Evolutionary conservation across 441 rosid genomes (phyloP), one percentile per base, ranked within the genome.

Genomic region (Mallotus repandus): DNA sequence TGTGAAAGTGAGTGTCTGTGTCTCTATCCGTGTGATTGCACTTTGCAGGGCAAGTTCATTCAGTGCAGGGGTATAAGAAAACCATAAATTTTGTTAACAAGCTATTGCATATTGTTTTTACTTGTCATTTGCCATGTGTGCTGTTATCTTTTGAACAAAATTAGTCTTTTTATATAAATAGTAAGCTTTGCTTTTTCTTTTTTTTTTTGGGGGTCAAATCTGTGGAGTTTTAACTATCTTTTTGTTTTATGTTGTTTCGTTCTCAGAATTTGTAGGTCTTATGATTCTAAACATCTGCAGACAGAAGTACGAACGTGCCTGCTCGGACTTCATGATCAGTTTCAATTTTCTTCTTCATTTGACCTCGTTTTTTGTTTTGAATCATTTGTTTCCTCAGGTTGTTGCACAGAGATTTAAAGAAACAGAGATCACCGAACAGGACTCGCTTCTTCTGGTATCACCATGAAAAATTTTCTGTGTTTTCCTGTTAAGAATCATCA

Each of bases 241-340:
- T 12, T 22, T 22, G 52, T 66, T 61, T 25, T 2, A 35, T 43
- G 76, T 21, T 46, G 7, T 68, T 76, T 56, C 18, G 22, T 61
- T 48, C 16, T 22, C 2, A 13, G 43, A 41, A 4, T 5, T 13
- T 38, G 41, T 74, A 59, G 32, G 62, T 56, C 54, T 63, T 49
- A 38, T 38, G 41, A 38, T 68, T 50, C n/a, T 11, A 50, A 29
- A 25, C 56, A 76, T 80, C 76, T 71, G 29, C 70, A 8, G 59
- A 73, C 84, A 84, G 89, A 89, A 94, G 98, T 94, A 68, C 73
- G 72, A 70, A n/a, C n/a, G n/a, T n/a, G n/a, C n/a, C n/a, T n/a
- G n/a, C 75, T 75, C 18, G 97, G 87, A 80, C 92, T 94, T 77
- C 78, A 70, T 57, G 86, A 25, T 25, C 29, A 25, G 29, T 25